A percentile compares a stretch with the other conserved stretches of the same genome.
Evolutionary conservation across 2,329 filamentous ascomycete species (phyloP).

Genomic region (Lomentospora prolificans): DNA sequence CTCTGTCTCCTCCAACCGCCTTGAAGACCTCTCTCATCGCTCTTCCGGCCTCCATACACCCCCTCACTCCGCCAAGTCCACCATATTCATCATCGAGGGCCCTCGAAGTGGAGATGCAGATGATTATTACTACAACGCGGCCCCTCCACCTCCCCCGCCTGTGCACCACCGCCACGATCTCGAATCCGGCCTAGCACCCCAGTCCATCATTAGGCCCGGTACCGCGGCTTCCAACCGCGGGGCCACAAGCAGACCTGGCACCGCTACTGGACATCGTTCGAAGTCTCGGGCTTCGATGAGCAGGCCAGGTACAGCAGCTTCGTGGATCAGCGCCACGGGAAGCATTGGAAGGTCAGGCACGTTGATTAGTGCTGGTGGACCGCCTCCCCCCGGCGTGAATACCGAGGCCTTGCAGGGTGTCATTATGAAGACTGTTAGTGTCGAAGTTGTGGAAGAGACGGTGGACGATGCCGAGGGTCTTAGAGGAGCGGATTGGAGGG

Average conservation of each 20-base stretch:
- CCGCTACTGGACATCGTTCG: neutral
- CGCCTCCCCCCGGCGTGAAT: neutral
- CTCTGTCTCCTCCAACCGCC: conserved; percentile 11
- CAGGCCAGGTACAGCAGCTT: neutral
- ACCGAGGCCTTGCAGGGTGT: neutral
- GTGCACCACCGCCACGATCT: neutral
- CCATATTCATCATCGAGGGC: conserved; percentile 7
- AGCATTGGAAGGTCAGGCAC: conserved; percentile 1
- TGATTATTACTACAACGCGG: neutral
- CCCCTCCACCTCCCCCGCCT: neutral
- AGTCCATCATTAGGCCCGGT: neutral
- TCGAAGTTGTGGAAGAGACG: conserved; percentile 10
- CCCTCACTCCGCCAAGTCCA: neutral
- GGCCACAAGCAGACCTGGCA: neutral
- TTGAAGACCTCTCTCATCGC: conserved; percentile 5
- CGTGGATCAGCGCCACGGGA: neutral
- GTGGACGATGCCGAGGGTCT: conserved; percentile 6
- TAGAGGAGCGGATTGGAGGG: neutral
- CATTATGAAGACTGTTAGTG: conserved; percentile 11
- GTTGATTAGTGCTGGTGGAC: neutral
- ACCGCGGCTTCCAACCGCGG: neutral
- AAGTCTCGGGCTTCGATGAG: neutral
- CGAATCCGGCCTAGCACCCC: neutral
- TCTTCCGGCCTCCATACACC: neutral
- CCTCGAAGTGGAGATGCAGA: neutral